phyloP scores from a whole-genome alignment of 2,329 filamentous ascomycete species.

The Talaromyces sp. region DNA sequence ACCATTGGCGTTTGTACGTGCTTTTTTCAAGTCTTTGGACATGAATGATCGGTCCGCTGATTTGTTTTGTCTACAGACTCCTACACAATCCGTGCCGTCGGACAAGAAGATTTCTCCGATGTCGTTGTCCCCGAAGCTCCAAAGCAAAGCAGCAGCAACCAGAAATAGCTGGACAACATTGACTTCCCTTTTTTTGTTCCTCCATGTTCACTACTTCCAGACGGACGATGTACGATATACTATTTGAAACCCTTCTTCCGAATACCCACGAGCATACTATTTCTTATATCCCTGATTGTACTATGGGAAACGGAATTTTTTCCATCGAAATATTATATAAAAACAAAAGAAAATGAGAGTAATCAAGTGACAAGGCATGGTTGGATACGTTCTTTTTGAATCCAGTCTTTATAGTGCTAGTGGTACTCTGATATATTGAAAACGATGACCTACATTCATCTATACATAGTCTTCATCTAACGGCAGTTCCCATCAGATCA shows the following conservation, averaged over 20 bases:
- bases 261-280: neutral
- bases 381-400: too few species aligned
- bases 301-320: neutral
- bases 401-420: neutral
- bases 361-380: neutral
- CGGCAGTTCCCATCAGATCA: neutral
- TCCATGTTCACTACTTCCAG: neutral
- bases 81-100: slow-evolving; percentile 75
- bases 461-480: neutral
- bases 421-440: neutral
- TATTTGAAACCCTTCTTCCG: neutral
- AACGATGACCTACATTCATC: neutral
- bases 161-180: slow-evolving; percentile 3
- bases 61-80: slow-evolving; percentile 45
- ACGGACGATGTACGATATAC: neutral
- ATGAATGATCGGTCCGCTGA: neutral
- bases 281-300: neutral
- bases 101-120: slow-evolving; percentile 95
- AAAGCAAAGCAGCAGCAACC: slow-evolving; percentile 18
- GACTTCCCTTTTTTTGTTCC: too few species aligned
- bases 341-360: neutral
- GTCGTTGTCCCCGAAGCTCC: slow-evolving; percentile 80
- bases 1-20: slow-evolving; percentile 84
- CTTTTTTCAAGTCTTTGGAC: neutral
- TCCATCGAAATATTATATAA: neutral